Base-by-base conservation (phyloP, 768 basidiomycete genomes). In the Dendrothele bispora region DNA sequence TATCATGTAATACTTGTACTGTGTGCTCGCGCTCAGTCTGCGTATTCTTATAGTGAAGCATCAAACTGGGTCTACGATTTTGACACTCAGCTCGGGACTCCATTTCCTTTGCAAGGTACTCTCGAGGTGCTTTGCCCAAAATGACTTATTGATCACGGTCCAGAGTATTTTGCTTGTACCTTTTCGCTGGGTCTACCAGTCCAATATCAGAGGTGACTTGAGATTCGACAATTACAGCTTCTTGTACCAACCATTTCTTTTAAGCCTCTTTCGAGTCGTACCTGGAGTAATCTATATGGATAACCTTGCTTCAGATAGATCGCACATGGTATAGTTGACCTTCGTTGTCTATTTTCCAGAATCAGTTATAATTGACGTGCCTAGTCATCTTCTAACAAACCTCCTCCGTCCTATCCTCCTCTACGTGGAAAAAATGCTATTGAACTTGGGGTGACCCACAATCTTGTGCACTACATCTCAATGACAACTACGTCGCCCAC, bases 41-140 rank as follows among this genome's bases (percentile, higher is more conserved):
- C 43, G 8, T 24, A 14, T 32, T 2, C 12, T 25, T 37, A 46
- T n/a, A n/a, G n/a, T n/a, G n/a, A n/a, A n/a, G n/a, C n/a, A n/a
- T n/a, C n/a, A 43, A 59, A 64, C 38, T 86, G 83, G 84, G 74
- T 86, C 26, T 89, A 88, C 64, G 86, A 89, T 65, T 76, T 82
- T 43, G 86, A 89, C 61, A 80, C 77, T 6, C 35, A 15, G 7
- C 27, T 47, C 21, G 46, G 27, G 15, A 20, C 73, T 47, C 86
- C 86, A 34, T 83, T 77, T 59, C 57, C 60, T 39, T 70, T 73
- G 70, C 58, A 71, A 66, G 76, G 83, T 77, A 58, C 49, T 70
- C 54, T 24, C 24, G 20, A 30, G 25, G 15, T 22, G 32, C 12
- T 17, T 37, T 32, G 27, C 38, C 26, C 41, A 56, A 51, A 56